Base-by-base conservation (phyloP, 2,329 filamentous ascomycete genomes). In the Pseudogymnoascus sp. region DNA sequence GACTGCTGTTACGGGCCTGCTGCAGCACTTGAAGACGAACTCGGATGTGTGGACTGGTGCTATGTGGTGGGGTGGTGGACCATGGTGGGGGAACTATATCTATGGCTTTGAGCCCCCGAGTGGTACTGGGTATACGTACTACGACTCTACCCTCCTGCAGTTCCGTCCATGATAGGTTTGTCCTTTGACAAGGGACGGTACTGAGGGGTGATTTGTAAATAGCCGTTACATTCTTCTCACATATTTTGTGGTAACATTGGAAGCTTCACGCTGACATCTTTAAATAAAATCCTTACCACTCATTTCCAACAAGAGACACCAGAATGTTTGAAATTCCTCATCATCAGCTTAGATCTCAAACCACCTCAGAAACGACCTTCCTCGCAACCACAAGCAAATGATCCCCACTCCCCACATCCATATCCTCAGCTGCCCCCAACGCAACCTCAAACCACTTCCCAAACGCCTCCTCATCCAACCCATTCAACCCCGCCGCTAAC, bases 61-160 rank as follows among this genome's bases (percentile, higher is more conserved):
- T 4, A 14, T 79, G 0, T 84, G 80, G 80, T 84, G 82, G 82
- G 78, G 79, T 31, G 82, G 80, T 21, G 82, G 82, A 0, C 82
- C 82, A 2, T 84, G 78, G 76, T 78, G 75, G 79, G 76, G 66
- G 0, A 69, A 74, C 60, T 80, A 80, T 59, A 78, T 79, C 44
- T 80, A 10, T 59, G 75, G 68, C 44, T 75, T 82, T 68, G 81
- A 83, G 73, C 80, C 81, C 1, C 68, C 74, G 3, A 72, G 61
- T 63, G 79, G 79, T 0, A 64, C 70, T 5, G 79, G 78, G 2
- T 82, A 78, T 72, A 21, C n/a, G 1, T 60, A 60, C 37, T 60
- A 60, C 16, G 37, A 37, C n/a, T 37, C 34, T 3, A 60, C 56
- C 11, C 23, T 60, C 14, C 18, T 53, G 25, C 46, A 53, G 46